These are phyloP conservation scores for Fusarium pseudonygamai DNA, from an alignment of 2,329 filamentous ascomycete species.

Conservation along the genomic window DNA sequence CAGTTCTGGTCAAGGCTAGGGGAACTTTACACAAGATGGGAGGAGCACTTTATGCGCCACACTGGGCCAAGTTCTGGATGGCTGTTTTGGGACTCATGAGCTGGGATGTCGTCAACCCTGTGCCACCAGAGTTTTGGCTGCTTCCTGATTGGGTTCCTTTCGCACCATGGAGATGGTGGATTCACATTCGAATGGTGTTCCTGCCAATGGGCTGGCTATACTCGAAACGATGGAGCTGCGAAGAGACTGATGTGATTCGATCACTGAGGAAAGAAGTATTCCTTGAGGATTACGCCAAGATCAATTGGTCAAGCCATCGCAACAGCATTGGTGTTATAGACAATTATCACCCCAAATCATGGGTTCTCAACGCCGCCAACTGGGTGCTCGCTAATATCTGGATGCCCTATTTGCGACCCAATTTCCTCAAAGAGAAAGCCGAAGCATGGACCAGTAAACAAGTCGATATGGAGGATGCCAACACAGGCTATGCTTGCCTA, in stretches of 20 bases:
- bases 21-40: conserved; percentile 84
- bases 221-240: conserved; percentile 82
- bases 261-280: conserved; percentile 85
- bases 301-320: conserved; percentile 80
- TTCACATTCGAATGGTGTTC: conserved; percentile 98
- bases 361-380: conserved; percentile 81
- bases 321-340: conserved; percentile 84
- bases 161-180: conserved; percentile 96
- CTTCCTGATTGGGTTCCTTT: conserved; percentile 91
- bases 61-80: conserved; percentile 98
- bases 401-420: conserved; percentile 78
- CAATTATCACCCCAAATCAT: conserved; percentile 93
- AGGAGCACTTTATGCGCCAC: conserved; percentile 83
- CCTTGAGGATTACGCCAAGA: conserved; percentile 77
- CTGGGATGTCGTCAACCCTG: conserved; percentile 95
- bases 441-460: conserved; percentile 85
- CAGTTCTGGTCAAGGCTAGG: conserved; percentile 85
- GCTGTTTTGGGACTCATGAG: conserved; percentile 81
- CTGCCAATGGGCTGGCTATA: conserved; percentile 91
- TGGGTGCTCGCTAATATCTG: conserved; percentile 82
- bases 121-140: conserved; percentile 93
- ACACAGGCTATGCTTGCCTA: conserved; percentile 86
- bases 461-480: conserved; percentile 90
- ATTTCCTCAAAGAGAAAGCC: conserved; percentile 72
- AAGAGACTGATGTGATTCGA: conserved; percentile 77